Evolutionary conservation across 2,329 filamentous ascomycete genomes (phyloP).

Genomic region (Cadophora sp.): DNA sequence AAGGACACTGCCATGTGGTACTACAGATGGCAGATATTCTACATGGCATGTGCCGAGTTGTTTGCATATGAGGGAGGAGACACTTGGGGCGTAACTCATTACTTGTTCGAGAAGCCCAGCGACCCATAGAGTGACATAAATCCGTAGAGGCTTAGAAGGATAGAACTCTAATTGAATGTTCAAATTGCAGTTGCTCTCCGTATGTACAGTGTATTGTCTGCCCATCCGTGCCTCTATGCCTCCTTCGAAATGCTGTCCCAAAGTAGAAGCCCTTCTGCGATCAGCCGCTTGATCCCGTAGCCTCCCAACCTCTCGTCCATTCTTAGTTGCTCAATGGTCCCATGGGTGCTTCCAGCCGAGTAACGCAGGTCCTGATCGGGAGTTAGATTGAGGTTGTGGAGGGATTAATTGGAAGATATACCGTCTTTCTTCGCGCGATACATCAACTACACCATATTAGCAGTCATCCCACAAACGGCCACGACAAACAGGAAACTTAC

Average conservation of each 20-base stretch:
- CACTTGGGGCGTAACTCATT: slow-evolving; percentile 72
- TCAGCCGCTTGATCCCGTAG: background rate
- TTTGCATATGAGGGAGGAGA: slow-evolving; percentile 71
- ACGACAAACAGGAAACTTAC: slow-evolving; percentile 60
- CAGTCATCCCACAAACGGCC: background rate
- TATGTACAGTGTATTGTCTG: slow-evolving; percentile 27
- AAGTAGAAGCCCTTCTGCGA: background rate
- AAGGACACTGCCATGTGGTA: slow-evolving; percentile 67
- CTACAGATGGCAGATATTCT: slow-evolving; percentile 75
- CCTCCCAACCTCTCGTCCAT: background rate
- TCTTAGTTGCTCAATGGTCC: slow-evolving; percentile 72
- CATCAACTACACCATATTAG: slow-evolving; percentile 71
- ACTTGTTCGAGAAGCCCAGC: slow-evolving; percentile 66
- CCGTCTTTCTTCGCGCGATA: slow-evolving; percentile 97
- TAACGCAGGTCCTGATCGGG: slow-evolving; percentile 68
- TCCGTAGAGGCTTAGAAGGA: slow-evolving; percentile 2
- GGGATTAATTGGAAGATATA: slow-evolving; percentile 42
- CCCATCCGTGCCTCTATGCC: no score
- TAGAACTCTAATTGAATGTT: slow-evolving; percentile 16
- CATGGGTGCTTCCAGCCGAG: slow-evolving; percentile 96
- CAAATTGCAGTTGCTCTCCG: background rate
- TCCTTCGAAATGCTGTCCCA: background rate
- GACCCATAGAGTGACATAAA: slow-evolving; percentile 20
- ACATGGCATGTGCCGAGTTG: slow-evolving; percentile 73
- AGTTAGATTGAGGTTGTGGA: slow-evolving; percentile 29